Conservation (phyloP, 2,329 filamentous ascomycete genomes). For the Xylogone sp. region DNA sequence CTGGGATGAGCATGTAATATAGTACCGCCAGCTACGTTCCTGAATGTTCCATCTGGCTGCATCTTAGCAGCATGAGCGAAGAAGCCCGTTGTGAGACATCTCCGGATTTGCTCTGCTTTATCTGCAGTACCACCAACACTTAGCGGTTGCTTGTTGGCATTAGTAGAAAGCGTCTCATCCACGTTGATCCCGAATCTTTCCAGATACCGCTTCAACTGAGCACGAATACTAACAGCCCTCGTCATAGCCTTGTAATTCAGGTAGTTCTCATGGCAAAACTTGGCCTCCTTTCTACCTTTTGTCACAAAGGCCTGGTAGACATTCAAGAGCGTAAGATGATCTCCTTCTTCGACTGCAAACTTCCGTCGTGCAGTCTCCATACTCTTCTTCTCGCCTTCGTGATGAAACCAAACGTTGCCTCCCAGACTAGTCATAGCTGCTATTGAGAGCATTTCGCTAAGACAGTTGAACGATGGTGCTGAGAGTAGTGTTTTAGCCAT, state of each 20-base stretch:
- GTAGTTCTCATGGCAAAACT: conserved; percentile 83
- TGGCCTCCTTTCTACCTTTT: conserved; percentile 74
- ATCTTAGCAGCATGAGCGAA: conserved; percentile 93
- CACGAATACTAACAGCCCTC: conserved; percentile 79
- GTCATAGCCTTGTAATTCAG: conserved; percentile 84
- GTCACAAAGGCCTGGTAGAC: conserved; percentile 88
- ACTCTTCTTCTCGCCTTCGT: conserved; percentile 71
- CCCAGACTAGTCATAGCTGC: conserved; percentile 91
- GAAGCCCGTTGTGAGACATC: conserved; percentile 84
- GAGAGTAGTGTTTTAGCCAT: conserved; percentile 84
- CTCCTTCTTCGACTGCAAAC: conserved; percentile 90
- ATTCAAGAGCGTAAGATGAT: conserved; percentile 89
- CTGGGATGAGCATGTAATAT: conserved; percentile 85
- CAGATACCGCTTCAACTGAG: conserved; percentile 81
- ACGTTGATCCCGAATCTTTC: conserved; percentile 76
- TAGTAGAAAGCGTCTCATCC: conserved; percentile 54
- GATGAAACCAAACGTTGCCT: conserved; percentile 76
- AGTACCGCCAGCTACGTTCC: conserved; percentile 75
- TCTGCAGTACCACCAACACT: conserved; percentile 36
- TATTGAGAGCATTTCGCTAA: conserved; percentile 84
- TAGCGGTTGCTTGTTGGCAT: conserved; percentile 25
- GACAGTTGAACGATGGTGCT: conserved; percentile 69
- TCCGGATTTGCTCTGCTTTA: conserved; percentile 70
- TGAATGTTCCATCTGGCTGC: conserved; percentile 88
- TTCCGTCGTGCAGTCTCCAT: conserved; percentile 72